These are phyloP conservation scores for Meira miltonrushii DNA, from an alignment of 1,284 basidiomycete genomes.

Conservation along the genomic window DNA sequence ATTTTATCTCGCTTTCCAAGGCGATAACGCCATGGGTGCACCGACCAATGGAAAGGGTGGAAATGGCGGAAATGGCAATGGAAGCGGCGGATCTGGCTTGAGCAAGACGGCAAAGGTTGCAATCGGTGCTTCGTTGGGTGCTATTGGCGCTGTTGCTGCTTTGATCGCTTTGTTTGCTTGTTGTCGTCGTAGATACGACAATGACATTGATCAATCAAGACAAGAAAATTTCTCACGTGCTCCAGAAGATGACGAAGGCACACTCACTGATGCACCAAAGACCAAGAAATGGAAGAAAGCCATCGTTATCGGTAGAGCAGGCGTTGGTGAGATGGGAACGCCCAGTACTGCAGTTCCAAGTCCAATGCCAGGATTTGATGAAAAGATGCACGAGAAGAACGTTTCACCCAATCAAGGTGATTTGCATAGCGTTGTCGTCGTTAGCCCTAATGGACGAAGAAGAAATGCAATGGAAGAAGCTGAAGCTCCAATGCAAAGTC, in stretches of 20 bases:
- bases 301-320: constrained; percentile 17
- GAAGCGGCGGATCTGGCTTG: constrained; percentile 1
- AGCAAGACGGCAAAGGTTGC: constrained; percentile 21
- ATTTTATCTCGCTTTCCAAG: constrained; percentile 16
- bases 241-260: constrained; percentile 27
- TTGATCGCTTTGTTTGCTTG: constrained; percentile 35
- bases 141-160: constrained; percentile 30
- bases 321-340: constrained; percentile 16
- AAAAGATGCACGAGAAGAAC: constrained; percentile 7
- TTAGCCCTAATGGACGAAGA: not conserved
- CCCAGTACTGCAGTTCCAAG: constrained; percentile 8
- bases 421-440: no score
- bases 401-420: not conserved
- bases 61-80: not conserved
- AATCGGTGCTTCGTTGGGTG: constrained; percentile 29
- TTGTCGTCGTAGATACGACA: constrained; percentile 34
- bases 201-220: constrained; percentile 19
- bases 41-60: not conserved
- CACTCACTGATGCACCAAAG: constrained; percentile 21
- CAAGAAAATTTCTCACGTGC: not conserved
- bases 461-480: not conserved
- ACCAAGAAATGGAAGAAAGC: constrained; percentile 8
- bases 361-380: constrained; percentile 18
- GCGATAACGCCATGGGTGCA: constrained; percentile 1
- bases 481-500: constrained; percentile 7